phyloP scores from a whole-genome alignment of 2,329 filamentous ascomycete species.

The Sarocladiaceae sp. region DNA sequence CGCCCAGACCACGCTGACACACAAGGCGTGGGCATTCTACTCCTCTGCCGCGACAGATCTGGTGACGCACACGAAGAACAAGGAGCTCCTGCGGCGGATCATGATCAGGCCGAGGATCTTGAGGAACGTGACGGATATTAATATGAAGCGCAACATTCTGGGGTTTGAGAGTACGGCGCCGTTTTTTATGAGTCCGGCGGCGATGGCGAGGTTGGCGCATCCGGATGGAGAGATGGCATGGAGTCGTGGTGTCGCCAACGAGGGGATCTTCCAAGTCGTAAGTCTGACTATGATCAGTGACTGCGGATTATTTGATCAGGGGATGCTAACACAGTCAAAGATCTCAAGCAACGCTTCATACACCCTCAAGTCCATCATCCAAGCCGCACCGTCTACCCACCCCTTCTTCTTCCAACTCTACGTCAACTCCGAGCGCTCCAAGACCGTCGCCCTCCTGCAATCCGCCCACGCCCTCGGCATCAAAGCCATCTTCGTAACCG shows the following conservation, averaged over 20 bases:
- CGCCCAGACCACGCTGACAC: slow-evolving; percentile 36
- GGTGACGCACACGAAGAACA: slow-evolving; percentile 42
- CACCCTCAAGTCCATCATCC: slow-evolving; percentile 35
- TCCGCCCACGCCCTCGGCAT: slow-evolving; percentile 40
- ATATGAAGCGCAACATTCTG: slow-evolving; percentile 18
- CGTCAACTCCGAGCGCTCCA: slow-evolving; percentile 43
- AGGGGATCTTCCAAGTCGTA: slow-evolving; percentile 43
- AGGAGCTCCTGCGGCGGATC: slow-evolving; percentile 39
- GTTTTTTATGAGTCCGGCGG: slow-evolving; percentile 18
- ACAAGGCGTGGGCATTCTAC: slow-evolving; percentile 50
- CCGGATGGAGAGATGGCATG: slow-evolving; percentile 42
- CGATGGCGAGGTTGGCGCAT: slow-evolving; percentile 16
- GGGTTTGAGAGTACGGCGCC: slow-evolving; percentile 14
- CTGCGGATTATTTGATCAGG: background rate
- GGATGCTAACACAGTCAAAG: slow-evolving; percentile 13
- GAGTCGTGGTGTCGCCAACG: slow-evolving; percentile 38
- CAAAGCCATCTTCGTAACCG: slow-evolving; percentile 42
- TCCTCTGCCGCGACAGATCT: slow-evolving; percentile 47
- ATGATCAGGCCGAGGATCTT: slow-evolving; percentile 47
- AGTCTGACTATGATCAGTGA: no score
- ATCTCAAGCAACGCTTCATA: slow-evolving; percentile 47
- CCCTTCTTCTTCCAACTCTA: slow-evolving; percentile 51
- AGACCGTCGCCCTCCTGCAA: slow-evolving; percentile 39
- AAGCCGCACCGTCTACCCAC: slow-evolving; percentile 24
- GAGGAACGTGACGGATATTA: slow-evolving; percentile 36